Evolutionary conservation across 1,139 yeast species (phyloP), one percentile per base, ranked within the genome.

Genomic region (Candida sp.): DNA sequence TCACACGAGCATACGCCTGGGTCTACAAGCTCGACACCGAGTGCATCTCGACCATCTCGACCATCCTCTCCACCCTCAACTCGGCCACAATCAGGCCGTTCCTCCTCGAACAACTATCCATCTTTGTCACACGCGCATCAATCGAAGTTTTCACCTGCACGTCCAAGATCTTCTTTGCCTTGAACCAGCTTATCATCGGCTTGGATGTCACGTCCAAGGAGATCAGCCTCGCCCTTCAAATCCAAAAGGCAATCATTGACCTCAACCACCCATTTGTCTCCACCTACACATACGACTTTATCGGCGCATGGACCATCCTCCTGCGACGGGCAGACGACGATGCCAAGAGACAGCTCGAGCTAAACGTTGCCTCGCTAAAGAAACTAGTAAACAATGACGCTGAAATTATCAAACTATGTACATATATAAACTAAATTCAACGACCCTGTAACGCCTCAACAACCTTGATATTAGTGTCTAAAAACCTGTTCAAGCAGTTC

Each of bases 381-480:
- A 25, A 39, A 11, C 32, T 54, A 38, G 37, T 50, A 27, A 30
- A 17, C 34, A 31, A 39, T 6, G 37, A 46, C 31, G 49, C 41
- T 44, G 55, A 54, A 30, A 53, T 50, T 31, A 25, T 42, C 12
- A 43, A 44, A 12, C 46, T 52, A 46, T 49, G 46, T 39, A 42
- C 52, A 41, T 49, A 47, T 44, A 49, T 51, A 49, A 26, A 30
- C n/a, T 11, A 12, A 28, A 28, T 28, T 54, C 67, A 73, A 44
- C 68, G 63, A n/a, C 72, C 70, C 59, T 73, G 77, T 50, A 73
- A 69, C 11, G 74, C 65, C 62, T 88, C 86, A 26, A 92, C 96
- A 44, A 93, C 88, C 70, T 86, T 84, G 66, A 90, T 88, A 69
- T 92, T 92, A 44, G 96, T 88, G 66, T 93, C 98, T 61, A 93